Percentiles rank a stretch among this genome's conserved stretches.
Evolutionary conservation across 768 basidiomycete genomes (phyloP).

Genomic region (Rhodocollybia butyracea): DNA sequence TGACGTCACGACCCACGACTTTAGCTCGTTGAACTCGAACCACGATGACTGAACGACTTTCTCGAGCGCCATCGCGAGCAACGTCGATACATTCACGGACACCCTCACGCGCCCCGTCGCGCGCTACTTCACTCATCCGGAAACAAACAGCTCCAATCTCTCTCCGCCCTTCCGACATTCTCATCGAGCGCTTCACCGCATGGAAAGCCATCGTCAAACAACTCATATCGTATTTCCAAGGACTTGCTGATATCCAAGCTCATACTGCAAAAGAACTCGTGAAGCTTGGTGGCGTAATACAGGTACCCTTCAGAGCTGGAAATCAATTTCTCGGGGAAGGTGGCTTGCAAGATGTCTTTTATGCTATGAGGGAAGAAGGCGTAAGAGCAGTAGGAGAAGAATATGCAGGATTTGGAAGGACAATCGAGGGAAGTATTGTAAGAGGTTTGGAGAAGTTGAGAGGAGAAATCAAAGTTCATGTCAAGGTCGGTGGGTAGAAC

Average conservation of each 20-base stretch:
- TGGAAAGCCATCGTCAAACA: conserved; percentile 98
- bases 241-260: conserved; percentile 83
- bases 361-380: conserved; percentile 81
- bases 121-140: conserved; percentile 87
- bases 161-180: conserved; percentile 89
- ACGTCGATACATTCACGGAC: conserved; percentile 32
- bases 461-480: conserved; percentile 95
- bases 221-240: conserved; percentile 88
- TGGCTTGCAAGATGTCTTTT: conserved; percentile 95
- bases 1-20: too few relatives aligned
- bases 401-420: conserved; percentile 93
- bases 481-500: conserved; percentile 55
- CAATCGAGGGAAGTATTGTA: conserved; percentile 95
- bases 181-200: conserved; percentile 90
- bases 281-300: conserved; percentile 92
- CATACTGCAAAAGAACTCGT: conserved; percentile 91
- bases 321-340: conserved; percentile 99
- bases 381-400: conserved; percentile 92
- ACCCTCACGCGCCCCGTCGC: conserved; percentile 66
- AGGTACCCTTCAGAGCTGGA: conserved; percentile 92
- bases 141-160: conserved; percentile 91
- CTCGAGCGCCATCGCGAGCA: background rate
- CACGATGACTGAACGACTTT: too few relatives aligned
- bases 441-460: conserved; percentile 96
- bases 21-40: too few relatives aligned